A percentile compares a stretch with the other conserved stretches of the same genome.
phyloP scores from a whole-genome alignment of 768 basidiomycete genomes.

The Rhizopogon roseolus region DNA sequence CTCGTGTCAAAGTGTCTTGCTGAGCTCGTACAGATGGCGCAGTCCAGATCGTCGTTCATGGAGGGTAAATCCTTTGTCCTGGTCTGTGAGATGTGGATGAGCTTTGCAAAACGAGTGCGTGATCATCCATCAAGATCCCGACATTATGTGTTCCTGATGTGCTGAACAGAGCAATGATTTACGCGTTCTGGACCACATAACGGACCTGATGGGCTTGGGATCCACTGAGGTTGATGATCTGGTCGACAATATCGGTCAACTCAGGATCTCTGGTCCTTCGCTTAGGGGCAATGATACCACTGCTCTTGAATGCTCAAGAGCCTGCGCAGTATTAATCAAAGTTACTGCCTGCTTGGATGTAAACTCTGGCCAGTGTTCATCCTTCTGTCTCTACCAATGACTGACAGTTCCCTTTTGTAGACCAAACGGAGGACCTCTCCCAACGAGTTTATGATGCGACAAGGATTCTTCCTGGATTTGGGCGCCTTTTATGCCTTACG shows the following conservation, averaged over 20 bases:
- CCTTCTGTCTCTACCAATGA: not conserved
- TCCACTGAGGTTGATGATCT: conserved; percentile 14
- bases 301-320: conserved; percentile 33
- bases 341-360: conserved; percentile 31
- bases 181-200: conserved; percentile 42
- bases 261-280: conserved; percentile 4
- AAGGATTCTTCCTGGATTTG: conserved; percentile 16
- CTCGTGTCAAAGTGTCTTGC: conserved; percentile 40
- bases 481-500: conserved; percentile 5
- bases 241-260: conserved; percentile 9
- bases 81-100: conserved; percentile 72
- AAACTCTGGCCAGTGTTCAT: not conserved
- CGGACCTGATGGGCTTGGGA: conserved; percentile 29
- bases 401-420: not conserved
- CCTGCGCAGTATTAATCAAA: conserved; percentile 42
- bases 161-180: conserved; percentile 42
- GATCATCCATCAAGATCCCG: not conserved
- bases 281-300: conserved; percentile 6
- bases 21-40: conserved; percentile 37
- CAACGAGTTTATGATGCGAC: conserved; percentile 16
- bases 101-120: conserved; percentile 59
- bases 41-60: conserved; percentile 39
- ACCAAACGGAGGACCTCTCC: conserved; percentile 8
- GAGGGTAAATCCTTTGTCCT: conserved; percentile 48
- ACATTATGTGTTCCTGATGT: not conserved